Evolutionary conservation across 2,329 filamentous ascomycete species (phyloP).

Genomic region (Microdochium paspali): DNA sequence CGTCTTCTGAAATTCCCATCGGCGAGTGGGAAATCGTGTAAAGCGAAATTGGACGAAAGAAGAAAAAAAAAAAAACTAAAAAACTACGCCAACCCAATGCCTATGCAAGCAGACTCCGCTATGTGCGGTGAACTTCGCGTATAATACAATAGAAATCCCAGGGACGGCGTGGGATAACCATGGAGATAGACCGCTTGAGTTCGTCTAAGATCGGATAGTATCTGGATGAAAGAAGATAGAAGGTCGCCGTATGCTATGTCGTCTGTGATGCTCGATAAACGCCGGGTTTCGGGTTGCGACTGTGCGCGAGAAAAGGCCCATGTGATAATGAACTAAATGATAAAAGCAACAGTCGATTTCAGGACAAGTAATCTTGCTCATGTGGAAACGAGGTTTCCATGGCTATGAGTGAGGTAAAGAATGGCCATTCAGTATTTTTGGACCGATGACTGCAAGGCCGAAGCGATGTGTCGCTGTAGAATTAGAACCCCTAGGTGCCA

Average conservation of each 20-base stretch:
- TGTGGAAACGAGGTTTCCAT: too few relatives aligned
- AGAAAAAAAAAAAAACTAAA: slow-evolving; percentile 2
- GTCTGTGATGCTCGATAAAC: not conserved
- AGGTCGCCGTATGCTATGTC: not conserved
- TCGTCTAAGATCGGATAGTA: not conserved
- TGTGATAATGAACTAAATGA: too few relatives aligned
- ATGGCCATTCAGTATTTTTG: too few relatives aligned
- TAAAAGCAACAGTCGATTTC: too few relatives aligned
- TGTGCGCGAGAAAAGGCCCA: too few relatives aligned
- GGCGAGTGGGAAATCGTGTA: too few relatives aligned
- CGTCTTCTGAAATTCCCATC: not conserved
- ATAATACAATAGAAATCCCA: slow-evolving; percentile 1
- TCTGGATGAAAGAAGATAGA: not conserved
- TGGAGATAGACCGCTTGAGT: not conserved
- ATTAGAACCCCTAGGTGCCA: not conserved
- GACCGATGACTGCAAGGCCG: too few relatives aligned
- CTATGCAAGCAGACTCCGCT: slow-evolving; percentile 5
- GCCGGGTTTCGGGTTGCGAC: not conserved
- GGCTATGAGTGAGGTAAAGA: too few relatives aligned
- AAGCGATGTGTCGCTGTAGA: too few relatives aligned
- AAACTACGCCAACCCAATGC: slow-evolving; percentile 1
- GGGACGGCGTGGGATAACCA: not conserved
- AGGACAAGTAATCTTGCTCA: too few relatives aligned
- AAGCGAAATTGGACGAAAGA: slow-evolving; percentile 2
- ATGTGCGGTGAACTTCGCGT: not conserved